Conservation (phyloP, 768 basidiomycete genomes). For the Mrakia blollopis region DNA sequence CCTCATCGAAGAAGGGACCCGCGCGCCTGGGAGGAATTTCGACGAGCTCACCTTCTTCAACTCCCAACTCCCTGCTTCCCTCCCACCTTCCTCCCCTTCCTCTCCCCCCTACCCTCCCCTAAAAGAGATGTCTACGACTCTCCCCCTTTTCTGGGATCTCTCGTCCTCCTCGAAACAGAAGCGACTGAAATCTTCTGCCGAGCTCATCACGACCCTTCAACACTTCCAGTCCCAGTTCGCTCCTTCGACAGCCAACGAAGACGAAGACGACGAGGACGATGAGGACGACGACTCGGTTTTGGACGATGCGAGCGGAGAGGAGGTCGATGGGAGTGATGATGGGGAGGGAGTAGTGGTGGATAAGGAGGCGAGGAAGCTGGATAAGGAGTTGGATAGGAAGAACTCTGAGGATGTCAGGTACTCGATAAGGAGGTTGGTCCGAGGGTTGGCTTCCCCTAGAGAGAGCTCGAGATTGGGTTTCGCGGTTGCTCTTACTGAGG, state of each 20-base stretch:
- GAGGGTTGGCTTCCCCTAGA: conserved; percentile 83
- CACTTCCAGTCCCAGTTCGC: conserved; percentile 67
- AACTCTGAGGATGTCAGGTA: conserved; percentile 92
- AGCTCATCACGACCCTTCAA: conserved; percentile 73
- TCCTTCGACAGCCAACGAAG: conserved; percentile 25
- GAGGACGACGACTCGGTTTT: conserved; percentile 45
- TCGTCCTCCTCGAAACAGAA: conserved; percentile 75
- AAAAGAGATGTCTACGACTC: conserved; percentile 55
- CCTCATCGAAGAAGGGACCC: neutral
- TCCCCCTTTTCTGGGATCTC: conserved; percentile 90
- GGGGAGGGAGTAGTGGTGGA: conserved; percentile 37
- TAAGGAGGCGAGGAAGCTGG: conserved; percentile 37
- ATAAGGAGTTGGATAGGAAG: conserved; percentile 50
- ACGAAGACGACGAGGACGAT: conserved; percentile 37
- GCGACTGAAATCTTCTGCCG: conserved; percentile 76
- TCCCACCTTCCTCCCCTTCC: neutral
- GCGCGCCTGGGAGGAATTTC: neutral
- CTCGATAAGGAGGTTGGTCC: conserved; percentile 75
- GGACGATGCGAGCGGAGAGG: conserved; percentile 49
- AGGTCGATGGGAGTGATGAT: conserved; percentile 51
- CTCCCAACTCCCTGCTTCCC: neutral
- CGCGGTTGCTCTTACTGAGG: conserved; percentile 92
- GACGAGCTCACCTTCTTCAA: neutral
- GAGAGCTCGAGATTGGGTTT: conserved; percentile 93
- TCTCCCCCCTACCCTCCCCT: neutral